Evolutionary conservation across 805 yeast species (phyloP).

Genomic region (Kazachstania kunashirensis): DNA sequence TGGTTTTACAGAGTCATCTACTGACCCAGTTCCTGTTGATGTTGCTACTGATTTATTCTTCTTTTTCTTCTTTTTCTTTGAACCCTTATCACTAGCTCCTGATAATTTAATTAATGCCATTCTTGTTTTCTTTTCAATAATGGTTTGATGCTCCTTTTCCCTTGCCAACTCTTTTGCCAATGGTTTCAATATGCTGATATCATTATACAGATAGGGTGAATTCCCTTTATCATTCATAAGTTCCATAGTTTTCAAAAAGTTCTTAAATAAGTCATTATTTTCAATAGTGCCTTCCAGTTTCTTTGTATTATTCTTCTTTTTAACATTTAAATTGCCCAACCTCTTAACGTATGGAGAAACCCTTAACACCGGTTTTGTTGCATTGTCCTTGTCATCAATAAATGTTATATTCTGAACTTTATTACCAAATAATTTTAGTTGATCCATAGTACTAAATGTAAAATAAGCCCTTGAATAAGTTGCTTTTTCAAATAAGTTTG

Average conservation of each 20-base stretch:
- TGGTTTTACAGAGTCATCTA: constrained; percentile 3
- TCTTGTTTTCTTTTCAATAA: constrained; percentile 16
- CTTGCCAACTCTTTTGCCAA: constrained; percentile 21
- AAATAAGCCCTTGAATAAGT: constrained; percentile 37
- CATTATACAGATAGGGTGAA: constrained; percentile 16
- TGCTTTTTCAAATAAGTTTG: constrained; percentile 31
- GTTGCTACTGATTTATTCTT: constrained; percentile 3
- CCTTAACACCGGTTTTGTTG: constrained; percentile 12
- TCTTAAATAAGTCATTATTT: constrained; percentile 24
- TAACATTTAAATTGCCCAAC: constrained; percentile 4
- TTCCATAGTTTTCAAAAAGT: constrained; percentile 25
- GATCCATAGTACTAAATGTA: constrained; percentile 27
- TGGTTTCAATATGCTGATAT: constrained; percentile 23
- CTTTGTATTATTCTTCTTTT: constrained; percentile 8
- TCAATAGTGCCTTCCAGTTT: constrained; percentile 26
- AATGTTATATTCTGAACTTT: constrained; percentile 25
- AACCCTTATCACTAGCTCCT: constrained; percentile 18
- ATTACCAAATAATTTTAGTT: constrained; percentile 26
- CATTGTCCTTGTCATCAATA: constrained; percentile 25
- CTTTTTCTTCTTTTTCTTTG: constrained; percentile 13
- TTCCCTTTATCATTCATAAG: constrained; percentile 14
- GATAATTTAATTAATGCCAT: constrained; percentile 21
- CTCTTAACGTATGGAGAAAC: constrained; percentile 20
- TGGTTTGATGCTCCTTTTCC: constrained; percentile 12
- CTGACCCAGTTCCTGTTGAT: too few relatives aligned